These are phyloP conservation scores for Sporothrix luriei DNA, from an alignment of 2,329 filamentous ascomycete genomes.

Conservation along the genomic window DNA sequence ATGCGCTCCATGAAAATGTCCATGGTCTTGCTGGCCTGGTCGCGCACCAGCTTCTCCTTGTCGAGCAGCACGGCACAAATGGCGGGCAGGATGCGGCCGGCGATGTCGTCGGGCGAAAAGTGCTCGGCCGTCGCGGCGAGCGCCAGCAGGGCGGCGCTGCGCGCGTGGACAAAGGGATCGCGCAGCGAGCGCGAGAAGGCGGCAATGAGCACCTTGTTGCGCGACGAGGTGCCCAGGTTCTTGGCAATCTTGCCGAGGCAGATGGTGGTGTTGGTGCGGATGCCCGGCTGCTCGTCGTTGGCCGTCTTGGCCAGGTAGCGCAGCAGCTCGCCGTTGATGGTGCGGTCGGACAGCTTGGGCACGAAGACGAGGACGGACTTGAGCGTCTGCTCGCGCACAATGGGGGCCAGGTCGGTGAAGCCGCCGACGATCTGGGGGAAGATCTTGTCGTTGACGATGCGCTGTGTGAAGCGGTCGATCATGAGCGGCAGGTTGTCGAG, in stretches of 20 bases:
- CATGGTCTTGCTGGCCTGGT: constrained; percentile 86
- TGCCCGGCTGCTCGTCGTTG: constrained; percentile 96
- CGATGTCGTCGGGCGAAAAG: constrained; percentile 89
- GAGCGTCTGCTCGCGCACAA: constrained; percentile 93
- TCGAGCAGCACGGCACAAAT: constrained; percentile 85
- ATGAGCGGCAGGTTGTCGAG: constrained; percentile 86
- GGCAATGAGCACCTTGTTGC: constrained; percentile 87
- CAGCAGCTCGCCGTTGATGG: constrained; percentile 89
- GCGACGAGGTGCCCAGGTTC: constrained; percentile 74
- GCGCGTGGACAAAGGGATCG: constrained; percentile 92
- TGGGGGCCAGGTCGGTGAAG: constrained; percentile 86
- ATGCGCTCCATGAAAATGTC: constrained; percentile 83
- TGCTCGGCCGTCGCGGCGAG: constrained; percentile 81
- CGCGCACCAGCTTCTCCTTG: constrained; percentile 91
- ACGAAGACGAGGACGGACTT: constrained; percentile 90
- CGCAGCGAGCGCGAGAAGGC: constrained; percentile 87
- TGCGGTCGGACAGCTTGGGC: constrained; percentile 84
- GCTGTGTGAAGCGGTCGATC: constrained; percentile 87
- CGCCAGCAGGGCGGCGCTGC: constrained; percentile 85
- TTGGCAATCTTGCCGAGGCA: constrained; percentile 95
- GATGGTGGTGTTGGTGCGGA: constrained; percentile 96
- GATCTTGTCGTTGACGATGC: constrained; percentile 91
- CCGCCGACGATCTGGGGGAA: constrained; percentile 96
- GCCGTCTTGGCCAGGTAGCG: constrained; percentile 92
- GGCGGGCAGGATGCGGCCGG: constrained; percentile 76